Evolutionary conservation across 805 yeast genomes (phyloP), one percentile per base, ranked within the genome.

Genomic region (Wickerhamiella alocasiicola): DNA sequence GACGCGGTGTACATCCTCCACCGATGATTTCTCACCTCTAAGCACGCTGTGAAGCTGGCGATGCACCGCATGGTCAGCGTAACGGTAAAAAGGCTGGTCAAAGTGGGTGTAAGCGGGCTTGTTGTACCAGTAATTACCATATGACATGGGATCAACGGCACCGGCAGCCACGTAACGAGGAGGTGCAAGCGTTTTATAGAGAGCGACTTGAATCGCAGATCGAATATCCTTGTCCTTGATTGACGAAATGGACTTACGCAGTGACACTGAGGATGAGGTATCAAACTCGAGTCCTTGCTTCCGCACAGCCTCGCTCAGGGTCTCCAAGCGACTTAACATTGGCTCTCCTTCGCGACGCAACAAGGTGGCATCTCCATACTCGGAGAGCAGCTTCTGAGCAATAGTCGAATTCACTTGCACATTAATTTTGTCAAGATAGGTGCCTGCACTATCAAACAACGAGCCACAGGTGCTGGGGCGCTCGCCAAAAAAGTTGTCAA

Each of bases 81-180:
- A 91, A 53, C 98, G 72, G 57, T 94, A 73, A 55, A 84, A 65
- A 12, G 98, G 97, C 1, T 94, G 74, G n/a, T 82, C 80, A 65
- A 87, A 87, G 60, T 88, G 96, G 0, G 97, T 83, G 59, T 83
- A 91, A 32, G 84, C 65, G 21, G 95, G 94, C 43, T 81, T 59
- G 48, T 84, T 84, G 56, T 79, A 73, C 55, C 81, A 72, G 60
- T 81, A 91, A 54, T 88, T 94, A 9, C 78, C 78, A 55, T 71
- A 74, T 45, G 71, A 74, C 48, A 79, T 88, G 2, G 82, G 74
- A 49, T 84, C 94, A 39, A 77, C 78, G 55, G 77, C 78, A 23
- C 94, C 96, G 7, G 95, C 93, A 54, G 85, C 73, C 46, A 76
- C 80, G 57, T 91, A 91, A 54, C 80, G 82, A 27, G 94, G 93